Evolutionary conservation across 805 yeast genomes (phyloP).

Genomic region (Zygoascus flipseniorum): DNA sequence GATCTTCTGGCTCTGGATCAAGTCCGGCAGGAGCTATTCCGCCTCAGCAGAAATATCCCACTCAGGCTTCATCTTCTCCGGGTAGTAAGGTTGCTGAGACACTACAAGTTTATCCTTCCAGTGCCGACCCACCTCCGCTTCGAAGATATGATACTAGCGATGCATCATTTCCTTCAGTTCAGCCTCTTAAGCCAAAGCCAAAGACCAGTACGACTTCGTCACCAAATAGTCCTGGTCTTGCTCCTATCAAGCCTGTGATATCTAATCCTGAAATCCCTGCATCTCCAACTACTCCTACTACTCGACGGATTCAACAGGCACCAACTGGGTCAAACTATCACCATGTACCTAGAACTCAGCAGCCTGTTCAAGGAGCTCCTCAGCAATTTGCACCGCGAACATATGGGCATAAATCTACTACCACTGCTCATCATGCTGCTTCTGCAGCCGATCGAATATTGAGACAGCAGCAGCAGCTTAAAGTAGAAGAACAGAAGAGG

Average conservation of each 20-base stretch:
- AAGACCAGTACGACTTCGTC: background rate
- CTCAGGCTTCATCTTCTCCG: constrained; percentile 1
- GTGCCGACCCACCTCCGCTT: background rate
- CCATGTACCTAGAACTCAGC: constrained; percentile 9
- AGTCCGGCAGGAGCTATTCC: constrained; percentile 1
- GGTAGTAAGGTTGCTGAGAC: constrained; percentile 5
- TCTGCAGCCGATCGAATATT: background rate
- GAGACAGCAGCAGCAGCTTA: background rate
- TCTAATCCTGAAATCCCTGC: constrained; percentile 14
- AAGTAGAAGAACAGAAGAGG: background rate
- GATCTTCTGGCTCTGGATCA: background rate
- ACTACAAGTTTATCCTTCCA: constrained; percentile 1
- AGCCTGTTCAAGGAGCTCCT: constrained; percentile 24
- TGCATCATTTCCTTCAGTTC: background rate
- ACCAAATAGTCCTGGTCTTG: background rate
- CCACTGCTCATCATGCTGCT: constrained; percentile 1
- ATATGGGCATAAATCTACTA: background rate
- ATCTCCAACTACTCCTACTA: constrained; percentile 1
- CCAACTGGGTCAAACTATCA: background rate
- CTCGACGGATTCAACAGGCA: background rate
- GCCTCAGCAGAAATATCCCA: background rate
- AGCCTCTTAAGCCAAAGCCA: constrained; percentile 2
- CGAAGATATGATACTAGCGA: background rate
- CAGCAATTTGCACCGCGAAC: constrained; percentile 1
- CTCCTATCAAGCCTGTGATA: background rate